Base-by-base conservation (phyloP, 2,329 filamentous ascomycete species). In the Fusarium sp. region DNA sequence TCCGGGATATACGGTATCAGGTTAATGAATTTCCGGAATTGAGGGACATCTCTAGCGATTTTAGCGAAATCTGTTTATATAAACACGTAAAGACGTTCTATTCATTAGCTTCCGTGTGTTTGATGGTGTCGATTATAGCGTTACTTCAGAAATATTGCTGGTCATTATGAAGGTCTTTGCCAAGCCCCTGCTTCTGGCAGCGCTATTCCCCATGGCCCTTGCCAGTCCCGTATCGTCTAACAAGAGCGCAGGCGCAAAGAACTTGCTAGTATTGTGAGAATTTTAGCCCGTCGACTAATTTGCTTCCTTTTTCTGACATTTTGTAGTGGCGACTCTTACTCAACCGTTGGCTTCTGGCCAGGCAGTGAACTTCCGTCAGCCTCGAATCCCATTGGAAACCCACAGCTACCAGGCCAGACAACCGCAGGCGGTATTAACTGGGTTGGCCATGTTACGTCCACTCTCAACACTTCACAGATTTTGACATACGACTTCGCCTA, bases 401-500 rank as follows among this genome's bases (percentile, higher is more conserved):
- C 70, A 6, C 42, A 47, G 1, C 20, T 70, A 3, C 67, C 67
- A 8, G 71, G 71, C 2, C 71, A 71, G 27, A 73, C 71, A 16
- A 73, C 71, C 4, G 63, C 58, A 20, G 68, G 57, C 20, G 70
- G 71, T 8, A 45, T 73, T 1, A 73, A 73, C 22, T 73, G 71
- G 71, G 71, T 73, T 3, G 71, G 71, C 25, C 59, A 73, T 25
- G 56, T 63, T 8, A 70, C 68, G 1, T 58, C 65, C 10, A 59
- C 63, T 9, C 49, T 71, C 1, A 73, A 73, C 14, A 69, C 62
- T 0, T 73, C 71, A 0, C 22, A 65, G 5, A 54, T 73, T 2
- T 30, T 71, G n/a, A 60, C 71, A 8, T 71, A 73, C 16, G 71
- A 73, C 54, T 73, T 73, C 60, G 68, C 71, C 11, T 67, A 69